Conservation (phyloP, 768 basidiomycete genomes). For the Leccinum boreale region DNA sequence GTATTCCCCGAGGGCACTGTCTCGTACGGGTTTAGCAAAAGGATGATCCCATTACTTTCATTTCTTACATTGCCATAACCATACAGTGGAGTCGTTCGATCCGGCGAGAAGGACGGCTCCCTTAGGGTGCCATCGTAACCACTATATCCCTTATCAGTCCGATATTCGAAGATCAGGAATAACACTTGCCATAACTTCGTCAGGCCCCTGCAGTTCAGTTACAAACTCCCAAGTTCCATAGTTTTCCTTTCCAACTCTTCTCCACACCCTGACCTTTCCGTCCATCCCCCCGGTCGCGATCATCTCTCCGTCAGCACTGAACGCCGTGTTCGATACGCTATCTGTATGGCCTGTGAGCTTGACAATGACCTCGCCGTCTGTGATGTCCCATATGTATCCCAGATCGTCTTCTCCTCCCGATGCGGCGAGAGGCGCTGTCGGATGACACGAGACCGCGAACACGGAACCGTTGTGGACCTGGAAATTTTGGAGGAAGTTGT, state of each 20-base stretch:
- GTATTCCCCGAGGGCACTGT: slow-evolving; percentile 91
- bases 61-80: slow-evolving; percentile 94
- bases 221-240: slow-evolving; percentile 91
- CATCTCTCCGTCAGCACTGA: slow-evolving; percentile 89
- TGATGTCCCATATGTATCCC: slow-evolving; percentile 91
- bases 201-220: slow-evolving; percentile 88
- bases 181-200: slow-evolving; percentile 84
- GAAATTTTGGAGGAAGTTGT: slow-evolving; percentile 71
- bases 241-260: slow-evolving; percentile 71
- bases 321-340: slow-evolving; percentile 76
- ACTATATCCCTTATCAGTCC: slow-evolving; percentile 47
- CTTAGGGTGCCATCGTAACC: slow-evolving; percentile 95
- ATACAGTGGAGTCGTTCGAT: slow-evolving; percentile 88
- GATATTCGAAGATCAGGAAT: background rate
- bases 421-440: slow-evolving; percentile 72
- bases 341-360: slow-evolving; percentile 92
- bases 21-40: slow-evolving; percentile 1
- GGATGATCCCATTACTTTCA: background rate
- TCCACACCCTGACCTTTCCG: slow-evolving; percentile 90
- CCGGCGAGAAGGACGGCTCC: slow-evolving; percentile 87
- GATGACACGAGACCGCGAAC: slow-evolving; percentile 82
- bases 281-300: slow-evolving; percentile 98
- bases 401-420: slow-evolving; percentile 96
- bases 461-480: slow-evolving; percentile 70
- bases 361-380: slow-evolving; percentile 73